phyloP scores from a whole-genome alignment of 352 stramenopile genomes.

The Phytophthora colocasiae region DNA sequence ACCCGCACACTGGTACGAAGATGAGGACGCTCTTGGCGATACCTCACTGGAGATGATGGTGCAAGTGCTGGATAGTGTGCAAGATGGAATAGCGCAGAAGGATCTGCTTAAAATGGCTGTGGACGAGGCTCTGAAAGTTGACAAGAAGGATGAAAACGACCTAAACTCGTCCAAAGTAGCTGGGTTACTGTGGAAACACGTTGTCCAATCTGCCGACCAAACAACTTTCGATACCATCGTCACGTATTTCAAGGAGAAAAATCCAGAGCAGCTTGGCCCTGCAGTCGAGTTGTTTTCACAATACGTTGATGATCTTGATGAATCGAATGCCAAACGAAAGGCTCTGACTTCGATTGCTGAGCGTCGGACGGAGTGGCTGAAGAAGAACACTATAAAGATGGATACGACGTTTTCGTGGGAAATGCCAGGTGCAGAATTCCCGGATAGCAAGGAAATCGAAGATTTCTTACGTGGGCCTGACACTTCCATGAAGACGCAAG shows the following conservation, averaged over 20 bases:
- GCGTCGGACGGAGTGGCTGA: conserved; percentile 9
- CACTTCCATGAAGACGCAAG: neutral
- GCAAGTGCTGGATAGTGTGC: conserved; percentile 11
- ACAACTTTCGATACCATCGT: neutral
- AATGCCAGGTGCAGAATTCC: neutral
- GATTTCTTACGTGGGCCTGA: neutral
- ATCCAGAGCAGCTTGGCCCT: conserved; percentile 1
- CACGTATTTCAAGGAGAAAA: conserved; percentile 1
- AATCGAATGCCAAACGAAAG: neutral
- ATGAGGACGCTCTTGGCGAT: neutral
- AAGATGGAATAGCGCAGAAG: neutral
- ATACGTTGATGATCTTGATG: neutral
- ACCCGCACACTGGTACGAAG: neutral
- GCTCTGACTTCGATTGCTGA: neutral
- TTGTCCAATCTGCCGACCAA: neutral
- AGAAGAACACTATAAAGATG: neutral
- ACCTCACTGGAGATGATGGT: conserved; percentile 16
- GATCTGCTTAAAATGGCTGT: conserved; percentile 7
- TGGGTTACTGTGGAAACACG: conserved; percentile 16
- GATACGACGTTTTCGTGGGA: conserved; percentile 4
- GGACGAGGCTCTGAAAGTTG: neutral
- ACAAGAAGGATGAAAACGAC: neutral
- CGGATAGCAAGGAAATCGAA: neutral
- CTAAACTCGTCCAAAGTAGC: neutral
- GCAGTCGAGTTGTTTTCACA: conserved; percentile 6